Percentiles rank a stretch among this genome's conserved stretches.
phyloP scores from a whole-genome alignment of 2,329 filamentous ascomycete species.

The Venturiaceae sp. region DNA sequence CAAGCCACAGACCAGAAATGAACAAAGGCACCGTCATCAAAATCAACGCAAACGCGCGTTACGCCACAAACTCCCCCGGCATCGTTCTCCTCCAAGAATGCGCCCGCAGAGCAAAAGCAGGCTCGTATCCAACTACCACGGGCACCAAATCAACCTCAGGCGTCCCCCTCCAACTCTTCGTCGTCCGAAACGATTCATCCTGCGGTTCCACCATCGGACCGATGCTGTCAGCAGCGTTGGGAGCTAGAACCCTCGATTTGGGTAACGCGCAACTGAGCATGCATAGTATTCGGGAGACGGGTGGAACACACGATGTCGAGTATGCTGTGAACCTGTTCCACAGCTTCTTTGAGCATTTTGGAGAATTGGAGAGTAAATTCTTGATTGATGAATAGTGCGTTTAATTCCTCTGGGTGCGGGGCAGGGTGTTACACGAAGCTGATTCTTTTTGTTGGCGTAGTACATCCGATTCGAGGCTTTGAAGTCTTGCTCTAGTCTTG shows the following conservation, averaged over 20 bases:
- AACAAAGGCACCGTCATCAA: slow-evolving; percentile 97
- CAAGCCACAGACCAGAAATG: slow-evolving; percentile 84
- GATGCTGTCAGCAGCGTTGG: slow-evolving; percentile 83
- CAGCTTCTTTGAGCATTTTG: slow-evolving; percentile 78
- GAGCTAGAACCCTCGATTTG: slow-evolving; percentile 80
- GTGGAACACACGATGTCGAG: slow-evolving; percentile 78
- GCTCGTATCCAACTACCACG: slow-evolving; percentile 29
- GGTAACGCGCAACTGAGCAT: slow-evolving; percentile 93
- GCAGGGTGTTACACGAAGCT: background rate
- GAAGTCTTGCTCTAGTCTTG: no score
- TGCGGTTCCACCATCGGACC: slow-evolving; percentile 96
- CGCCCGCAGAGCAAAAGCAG: slow-evolving; percentile 50
- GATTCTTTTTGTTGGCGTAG: background rate
- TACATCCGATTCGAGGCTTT: background rate
- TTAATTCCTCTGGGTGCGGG: background rate
- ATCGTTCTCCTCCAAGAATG: slow-evolving; percentile 88
- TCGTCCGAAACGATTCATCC: slow-evolving; percentile 88
- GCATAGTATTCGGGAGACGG: slow-evolving; percentile 94
- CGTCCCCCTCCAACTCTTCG: slow-evolving; percentile 89
- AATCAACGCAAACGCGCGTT: slow-evolving; percentile 94
- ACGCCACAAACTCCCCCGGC: slow-evolving; percentile 91
- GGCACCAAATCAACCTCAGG: slow-evolving; percentile 35
- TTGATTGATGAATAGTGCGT: slow-evolving; percentile 56
- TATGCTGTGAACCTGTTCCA: slow-evolving; percentile 79
- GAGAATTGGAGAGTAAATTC: slow-evolving; percentile 72